A percentile compares a stretch with the other conserved stretches of the same genome.
Conservation (phyloP, 306 rosid genomes). For the Dalbergia oliveri region DNA sequence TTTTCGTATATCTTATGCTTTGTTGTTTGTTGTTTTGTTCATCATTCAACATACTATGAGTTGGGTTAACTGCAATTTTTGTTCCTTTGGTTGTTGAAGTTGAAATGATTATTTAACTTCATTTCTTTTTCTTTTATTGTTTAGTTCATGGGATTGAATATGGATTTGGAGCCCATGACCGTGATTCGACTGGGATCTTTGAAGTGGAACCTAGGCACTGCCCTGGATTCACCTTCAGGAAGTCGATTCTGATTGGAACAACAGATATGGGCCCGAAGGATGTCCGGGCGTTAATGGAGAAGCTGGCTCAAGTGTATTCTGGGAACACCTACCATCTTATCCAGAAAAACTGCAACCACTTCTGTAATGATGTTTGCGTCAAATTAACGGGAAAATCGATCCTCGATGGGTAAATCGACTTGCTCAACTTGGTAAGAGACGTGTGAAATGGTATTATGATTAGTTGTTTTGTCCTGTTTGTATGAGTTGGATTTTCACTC, state of each 20-base stretch:
- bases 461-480: slow-evolving; percentile 20
- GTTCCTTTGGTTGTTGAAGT: background rate
- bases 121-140: slow-evolving; percentile 1
- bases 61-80: background rate
- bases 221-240: slow-evolving; percentile 93
- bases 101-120: slow-evolving; percentile 9
- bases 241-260: slow-evolving; percentile 77
- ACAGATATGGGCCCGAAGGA: slow-evolving; percentile 74
- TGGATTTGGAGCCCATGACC: slow-evolving; percentile 96
- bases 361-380: slow-evolving; percentile 72
- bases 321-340: slow-evolving; percentile 90
- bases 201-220: slow-evolving; percentile 87
- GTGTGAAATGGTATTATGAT: background rate
- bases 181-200: slow-evolving; percentile 77
- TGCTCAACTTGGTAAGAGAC: slow-evolving; percentile 83
- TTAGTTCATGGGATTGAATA: slow-evolving; percentile 90
- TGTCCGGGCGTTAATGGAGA: slow-evolving; percentile 77
- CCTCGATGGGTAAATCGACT: slow-evolving; percentile 94
- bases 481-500: background rate
- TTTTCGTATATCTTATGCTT: background rate
- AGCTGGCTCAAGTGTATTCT: slow-evolving; percentile 70
- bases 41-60: background rate
- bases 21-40: background rate
- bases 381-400: slow-evolving; percentile 69
- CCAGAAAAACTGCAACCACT: slow-evolving; percentile 93